Evolutionary conservation across 441 rosid genomes (phyloP).

Genomic region (Erysimum cheiri): DNA sequence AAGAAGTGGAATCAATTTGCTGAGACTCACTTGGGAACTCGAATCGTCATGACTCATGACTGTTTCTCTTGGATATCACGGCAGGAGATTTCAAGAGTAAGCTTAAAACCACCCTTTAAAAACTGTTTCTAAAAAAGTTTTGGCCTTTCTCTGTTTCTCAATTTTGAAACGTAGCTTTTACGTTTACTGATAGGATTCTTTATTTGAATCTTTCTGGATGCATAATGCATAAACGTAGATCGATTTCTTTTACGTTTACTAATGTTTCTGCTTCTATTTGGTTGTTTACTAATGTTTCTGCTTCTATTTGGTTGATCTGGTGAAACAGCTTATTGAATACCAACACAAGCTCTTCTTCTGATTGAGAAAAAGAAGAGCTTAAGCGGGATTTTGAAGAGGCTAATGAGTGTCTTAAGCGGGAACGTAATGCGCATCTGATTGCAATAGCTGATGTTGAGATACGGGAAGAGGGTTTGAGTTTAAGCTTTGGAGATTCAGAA

Average conservation of each 20-base stretch:
- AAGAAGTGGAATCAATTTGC: constrained; percentile 54
- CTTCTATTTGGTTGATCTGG: no score
- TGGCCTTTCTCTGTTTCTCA: constrained; percentile 11
- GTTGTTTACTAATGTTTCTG: no score
- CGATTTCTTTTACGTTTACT: no score
- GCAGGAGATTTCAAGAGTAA: constrained; percentile 60
- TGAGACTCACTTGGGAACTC: constrained; percentile 63
- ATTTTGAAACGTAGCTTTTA: constrained; percentile 20
- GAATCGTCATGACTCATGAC: constrained; percentile 59
- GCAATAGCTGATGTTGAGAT: constrained; percentile 80
- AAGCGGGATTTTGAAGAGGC: constrained; percentile 58
- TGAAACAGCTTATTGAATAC: constrained; percentile 65
- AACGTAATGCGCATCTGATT: constrained; percentile 72
- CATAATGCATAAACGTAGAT: no score
- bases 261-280: no score
- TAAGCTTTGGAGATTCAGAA: constrained; percentile 91
- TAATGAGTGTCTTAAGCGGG: constrained; percentile 68
- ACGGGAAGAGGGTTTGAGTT: constrained; percentile 79
- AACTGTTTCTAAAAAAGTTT: constrained; percentile 1
- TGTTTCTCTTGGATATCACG: constrained; percentile 52
- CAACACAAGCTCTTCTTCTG: constrained; percentile 93
- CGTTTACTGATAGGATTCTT: background rate
- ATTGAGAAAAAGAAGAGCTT: constrained; percentile 86
- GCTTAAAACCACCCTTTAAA: background rate
- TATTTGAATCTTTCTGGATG: background rate